Evolutionary conservation across 306 rosid genomes (phyloP).

Genomic region (Cucurbita pepo): DNA sequence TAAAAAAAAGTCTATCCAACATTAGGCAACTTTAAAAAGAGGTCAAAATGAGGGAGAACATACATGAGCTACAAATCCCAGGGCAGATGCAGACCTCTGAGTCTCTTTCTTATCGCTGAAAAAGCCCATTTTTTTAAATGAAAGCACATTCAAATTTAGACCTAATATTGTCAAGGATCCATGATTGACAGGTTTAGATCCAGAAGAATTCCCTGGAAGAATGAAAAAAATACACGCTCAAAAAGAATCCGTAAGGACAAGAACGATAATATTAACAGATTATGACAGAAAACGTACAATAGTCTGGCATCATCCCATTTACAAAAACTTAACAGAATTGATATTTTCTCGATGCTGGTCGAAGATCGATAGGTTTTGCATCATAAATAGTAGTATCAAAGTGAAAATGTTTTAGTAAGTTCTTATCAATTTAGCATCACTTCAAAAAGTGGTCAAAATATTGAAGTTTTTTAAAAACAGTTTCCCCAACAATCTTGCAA

Average conservation of each 20-base stretch:
- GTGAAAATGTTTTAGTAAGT: background rate
- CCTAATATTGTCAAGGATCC: slow-evolving; percentile 80
- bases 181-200: slow-evolving; percentile 45
- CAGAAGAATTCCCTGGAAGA: slow-evolving; percentile 45
- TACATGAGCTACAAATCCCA: slow-evolving; percentile 87
- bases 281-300: background rate
- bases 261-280: background rate
- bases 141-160: slow-evolving; percentile 62
- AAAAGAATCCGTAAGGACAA: too few relatives aligned
- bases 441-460: background rate
- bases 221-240: background rate
- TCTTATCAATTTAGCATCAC: background rate
- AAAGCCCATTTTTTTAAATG: slow-evolving; percentile 69
- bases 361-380: background rate
- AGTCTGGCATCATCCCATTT: background rate
- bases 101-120: slow-evolving; percentile 89
- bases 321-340: background rate
- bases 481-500: background rate
- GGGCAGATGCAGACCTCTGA: slow-evolving; percentile 79
- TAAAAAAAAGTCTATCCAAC: background rate
- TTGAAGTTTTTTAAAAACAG: background rate
- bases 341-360: background rate
- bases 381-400: background rate
- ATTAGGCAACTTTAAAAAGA: background rate
- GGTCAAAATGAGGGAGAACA: slow-evolving; percentile 16